These are phyloP conservation scores for Jackrogersella multiformis DNA, from an alignment of 495 filamentous ascomycete genomes.

Conservation along the genomic window DNA sequence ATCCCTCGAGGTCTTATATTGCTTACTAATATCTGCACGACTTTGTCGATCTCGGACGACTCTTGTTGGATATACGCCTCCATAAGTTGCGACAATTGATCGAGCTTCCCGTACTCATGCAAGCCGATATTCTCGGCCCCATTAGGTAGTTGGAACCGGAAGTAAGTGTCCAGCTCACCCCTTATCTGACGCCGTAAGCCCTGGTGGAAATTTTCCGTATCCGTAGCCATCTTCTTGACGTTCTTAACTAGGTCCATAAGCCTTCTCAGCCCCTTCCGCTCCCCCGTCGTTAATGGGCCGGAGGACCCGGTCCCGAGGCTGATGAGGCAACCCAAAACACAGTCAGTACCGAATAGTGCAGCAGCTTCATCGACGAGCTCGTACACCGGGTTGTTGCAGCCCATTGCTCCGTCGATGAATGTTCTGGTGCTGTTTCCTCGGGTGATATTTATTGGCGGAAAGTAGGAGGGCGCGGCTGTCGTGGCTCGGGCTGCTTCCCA, in stretches of 20 bases:
- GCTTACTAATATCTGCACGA: too few relatives aligned
- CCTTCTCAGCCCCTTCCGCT: background rate
- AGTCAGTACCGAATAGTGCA: slow-evolving; percentile 12
- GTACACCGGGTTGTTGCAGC: slow-evolving; percentile 42
- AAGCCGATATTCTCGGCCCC: too few relatives aligned
- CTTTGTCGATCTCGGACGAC: too few relatives aligned
- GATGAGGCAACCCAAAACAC: slow-evolving; percentile 7
- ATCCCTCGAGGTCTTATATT: too few relatives aligned
- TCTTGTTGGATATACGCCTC: too few relatives aligned
- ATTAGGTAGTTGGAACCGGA: too few relatives aligned
- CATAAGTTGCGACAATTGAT: too few relatives aligned
- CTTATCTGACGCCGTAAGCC: too few relatives aligned
- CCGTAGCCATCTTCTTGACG: too few relatives aligned
- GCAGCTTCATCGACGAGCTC: slow-evolving; percentile 33
- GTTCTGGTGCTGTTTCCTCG: slow-evolving; percentile 1
- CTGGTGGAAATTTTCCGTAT: too few relatives aligned
- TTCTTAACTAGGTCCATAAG: background rate
- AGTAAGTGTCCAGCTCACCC: too few relatives aligned
- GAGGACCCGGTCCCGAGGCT: slow-evolving; percentile 19
- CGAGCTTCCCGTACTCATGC: too few relatives aligned
- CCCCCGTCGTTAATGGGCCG: slow-evolving; percentile 9
- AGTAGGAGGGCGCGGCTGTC: slow-evolving; percentile 44
- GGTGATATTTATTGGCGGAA: slow-evolving; percentile 32
- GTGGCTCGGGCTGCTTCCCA: slow-evolving; percentile 47
- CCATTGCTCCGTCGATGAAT: slow-evolving; percentile 46